A percentile compares a stretch with the other conserved stretches of the same genome.
Evolutionary conservation across 345 rosid genomes (phyloP).

Genomic region (Eucalyptus melliodora): DNA sequence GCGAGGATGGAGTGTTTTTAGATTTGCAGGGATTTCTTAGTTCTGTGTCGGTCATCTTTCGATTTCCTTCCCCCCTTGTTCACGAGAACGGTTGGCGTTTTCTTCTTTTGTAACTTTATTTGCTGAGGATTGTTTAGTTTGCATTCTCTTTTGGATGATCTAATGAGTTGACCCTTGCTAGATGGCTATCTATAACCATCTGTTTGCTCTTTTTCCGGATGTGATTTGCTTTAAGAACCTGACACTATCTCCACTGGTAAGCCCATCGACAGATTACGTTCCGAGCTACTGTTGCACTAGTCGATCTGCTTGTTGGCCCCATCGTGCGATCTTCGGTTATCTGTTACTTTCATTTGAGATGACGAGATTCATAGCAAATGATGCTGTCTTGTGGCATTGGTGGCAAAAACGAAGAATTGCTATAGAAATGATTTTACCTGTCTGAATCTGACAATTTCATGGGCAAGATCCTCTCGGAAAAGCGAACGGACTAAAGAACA

Average conservation of each 20-base stretch:
- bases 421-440: background rate
- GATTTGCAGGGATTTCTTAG: background rate
- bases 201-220: background rate
- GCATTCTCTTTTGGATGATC: background rate
- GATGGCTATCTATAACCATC: background rate
- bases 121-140: background rate
- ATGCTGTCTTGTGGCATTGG: background rate
- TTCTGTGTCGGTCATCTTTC: background rate
- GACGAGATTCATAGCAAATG: background rate
- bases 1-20: background rate
- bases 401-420: background rate
- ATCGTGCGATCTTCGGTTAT: background rate
- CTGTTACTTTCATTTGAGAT: background rate
- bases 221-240: background rate
- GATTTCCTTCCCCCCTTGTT: background rate
- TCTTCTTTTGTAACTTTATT: background rate
- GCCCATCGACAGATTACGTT: background rate
- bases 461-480: background rate
- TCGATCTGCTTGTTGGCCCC: background rate
- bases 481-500: no score
- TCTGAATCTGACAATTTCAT: background rate
- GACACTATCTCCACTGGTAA: background rate
- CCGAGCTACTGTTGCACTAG: background rate
- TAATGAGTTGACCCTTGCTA: background rate
- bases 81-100: background rate